Evolutionary conservation across 768 basidiomycete species (phyloP), one percentile per base, ranked within the genome.

Genomic region (Clathrus columnatus): DNA sequence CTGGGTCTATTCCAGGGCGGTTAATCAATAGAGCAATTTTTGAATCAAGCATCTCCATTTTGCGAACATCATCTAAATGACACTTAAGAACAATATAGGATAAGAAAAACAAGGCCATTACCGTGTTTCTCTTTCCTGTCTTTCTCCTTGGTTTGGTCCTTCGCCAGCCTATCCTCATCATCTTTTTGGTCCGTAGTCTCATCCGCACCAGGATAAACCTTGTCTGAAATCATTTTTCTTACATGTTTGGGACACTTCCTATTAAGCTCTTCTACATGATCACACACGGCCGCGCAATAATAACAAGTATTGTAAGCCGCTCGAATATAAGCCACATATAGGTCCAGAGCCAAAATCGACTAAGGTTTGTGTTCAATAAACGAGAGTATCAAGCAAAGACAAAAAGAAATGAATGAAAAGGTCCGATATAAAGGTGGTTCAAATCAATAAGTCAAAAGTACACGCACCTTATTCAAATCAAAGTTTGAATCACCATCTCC

Each of bases 251-350:
- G 75, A 77, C 95, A 97, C 73, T 92, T 91, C 67, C 91, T 82
- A 70, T 92, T 85, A 64, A 99, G 78, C 75, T 96, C 92, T 73
- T 99, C 96, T 69, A 87, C 72, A 74, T 92, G 92, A 73, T 95
- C 87, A 68, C 85, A 87, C 62, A 90, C 81, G 67, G 91, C 84
- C 63, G 87, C 85, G 77, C 96, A 99, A 73, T 99, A 99, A 73
- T 95, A 99, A 81, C 96, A 96, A 65, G 90, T 84, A 79, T 91
- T 80, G 72, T 87, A 93, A 53, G 89, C 94, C 67, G 83, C 79
- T 62, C 96, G 90, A 66, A 99, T 75, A 72, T 96, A 98, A 50
- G 87, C 85, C 69, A 98, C 75, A 71, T 92, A 92, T 69, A 95
- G 74, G 74, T 99, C 96, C 70, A 97, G 79, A 63, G 87, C 80